Evolutionary conservation across 2,329 filamentous ascomycete genomes (phyloP).

Genomic region (Xylariales sp.): DNA sequence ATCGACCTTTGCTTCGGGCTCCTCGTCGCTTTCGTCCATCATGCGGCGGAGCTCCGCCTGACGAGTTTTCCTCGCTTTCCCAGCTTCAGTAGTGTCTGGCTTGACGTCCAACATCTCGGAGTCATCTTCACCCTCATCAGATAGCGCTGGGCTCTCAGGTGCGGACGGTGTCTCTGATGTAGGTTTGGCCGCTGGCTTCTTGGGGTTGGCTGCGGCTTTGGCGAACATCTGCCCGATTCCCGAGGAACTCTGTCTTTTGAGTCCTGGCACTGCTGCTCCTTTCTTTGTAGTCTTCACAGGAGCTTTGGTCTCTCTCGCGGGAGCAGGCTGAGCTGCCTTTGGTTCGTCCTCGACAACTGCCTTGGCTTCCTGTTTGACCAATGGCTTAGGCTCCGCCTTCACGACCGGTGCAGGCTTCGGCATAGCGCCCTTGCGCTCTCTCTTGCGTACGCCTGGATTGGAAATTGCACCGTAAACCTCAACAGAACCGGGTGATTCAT

Average conservation of each 20-base stretch:
- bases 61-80: constrained; percentile 21
- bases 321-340: constrained; percentile 22
- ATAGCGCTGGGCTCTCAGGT: constrained; percentile 22
- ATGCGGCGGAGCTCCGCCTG: constrained; percentile 26
- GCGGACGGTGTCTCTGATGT: constrained; percentile 13
- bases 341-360: constrained; percentile 33
- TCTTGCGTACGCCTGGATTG: constrained; percentile 61
- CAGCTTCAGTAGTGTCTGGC: constrained; percentile 15
- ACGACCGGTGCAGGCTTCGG: constrained; percentile 22
- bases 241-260: constrained; percentile 46
- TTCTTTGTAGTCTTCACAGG: constrained; percentile 36
- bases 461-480: constrained; percentile 68
- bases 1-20: constrained; percentile 11
- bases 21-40: constrained; percentile 31
- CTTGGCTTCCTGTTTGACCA: constrained; percentile 32
- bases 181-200: constrained; percentile 18
- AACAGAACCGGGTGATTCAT: constrained; percentile 55
- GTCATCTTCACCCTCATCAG: constrained; percentile 29
- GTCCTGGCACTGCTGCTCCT: constrained; percentile 21
- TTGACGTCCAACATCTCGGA: constrained; percentile 18
- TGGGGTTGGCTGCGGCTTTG: constrained; percentile 26
- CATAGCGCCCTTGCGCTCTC: constrained; percentile 36
- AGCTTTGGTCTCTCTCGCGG: constrained; percentile 17
- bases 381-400: constrained; percentile 16
- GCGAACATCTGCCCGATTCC: constrained; percentile 31